phyloP scores from a whole-genome alignment of 2,329 filamentous ascomycete genomes.

The Anisogramma anomala region DNA sequence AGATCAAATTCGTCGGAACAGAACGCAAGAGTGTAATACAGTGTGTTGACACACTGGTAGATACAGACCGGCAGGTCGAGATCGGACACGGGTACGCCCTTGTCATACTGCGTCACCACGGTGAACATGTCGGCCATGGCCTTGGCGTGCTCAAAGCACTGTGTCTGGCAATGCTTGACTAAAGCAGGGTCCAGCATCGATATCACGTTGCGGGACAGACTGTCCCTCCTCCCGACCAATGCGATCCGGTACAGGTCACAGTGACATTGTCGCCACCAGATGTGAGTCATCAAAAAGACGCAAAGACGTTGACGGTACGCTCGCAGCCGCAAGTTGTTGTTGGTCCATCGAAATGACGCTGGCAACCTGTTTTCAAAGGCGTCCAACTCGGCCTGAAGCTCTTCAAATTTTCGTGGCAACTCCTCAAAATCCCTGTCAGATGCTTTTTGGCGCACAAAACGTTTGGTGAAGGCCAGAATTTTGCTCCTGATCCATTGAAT shows the following conservation, averaged over 20 bases:
- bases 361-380: slow-evolving; percentile 43
- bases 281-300: slow-evolving; percentile 48
- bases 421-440: slow-evolving; percentile 28
- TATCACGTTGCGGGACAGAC: slow-evolving; percentile 33
- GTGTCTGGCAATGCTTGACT: slow-evolving; percentile 34
- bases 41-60: slow-evolving; percentile 42
- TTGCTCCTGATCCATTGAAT: slow-evolving; percentile 43
- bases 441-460: slow-evolving; percentile 30
- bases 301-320: slow-evolving; percentile 46
- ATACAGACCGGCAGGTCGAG: slow-evolving; percentile 44
- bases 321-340: slow-evolving; percentile 42
- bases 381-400: slow-evolving; percentile 33
- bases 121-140: slow-evolving; percentile 46
- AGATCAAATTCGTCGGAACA: slow-evolving; percentile 32
- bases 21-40: slow-evolving; percentile 39
- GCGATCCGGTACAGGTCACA: slow-evolving; percentile 45
- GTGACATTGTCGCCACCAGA: slow-evolving; percentile 48
- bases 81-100: slow-evolving; percentile 39
- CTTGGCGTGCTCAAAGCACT: slow-evolving; percentile 42
- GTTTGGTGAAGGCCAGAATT: slow-evolving; percentile 42
- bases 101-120: slow-evolving; percentile 38
- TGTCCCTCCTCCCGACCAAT: slow-evolving; percentile 39
- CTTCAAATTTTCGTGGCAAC: slow-evolving; percentile 35
- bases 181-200: slow-evolving; percentile 37
- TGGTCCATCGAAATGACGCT: slow-evolving; percentile 45